These are phyloP conservation scores for Hymenoscyphus fraxineus DNA, from an alignment of 2,329 filamentous ascomycete genomes.

Conservation along the genomic window DNA sequence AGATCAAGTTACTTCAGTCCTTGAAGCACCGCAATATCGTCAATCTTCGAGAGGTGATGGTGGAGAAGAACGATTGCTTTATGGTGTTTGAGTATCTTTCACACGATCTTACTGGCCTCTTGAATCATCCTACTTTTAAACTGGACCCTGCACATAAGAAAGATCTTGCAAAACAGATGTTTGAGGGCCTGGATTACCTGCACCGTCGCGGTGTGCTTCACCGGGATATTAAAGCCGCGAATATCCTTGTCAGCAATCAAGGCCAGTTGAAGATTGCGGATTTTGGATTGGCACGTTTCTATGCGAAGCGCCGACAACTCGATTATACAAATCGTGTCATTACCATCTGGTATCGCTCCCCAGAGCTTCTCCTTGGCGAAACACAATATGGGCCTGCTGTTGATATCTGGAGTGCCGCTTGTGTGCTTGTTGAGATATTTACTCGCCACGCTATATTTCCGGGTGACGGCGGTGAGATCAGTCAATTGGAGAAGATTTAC, in stretches of 20 bases:
- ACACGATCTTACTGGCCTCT: conserved; percentile 88
- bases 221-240: conserved; percentile 96
- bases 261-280: conserved; percentile 91
- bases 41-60: conserved; percentile 87
- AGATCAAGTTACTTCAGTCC: conserved; percentile 89
- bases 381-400: conserved; percentile 87
- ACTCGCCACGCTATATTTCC: conserved; percentile 91
- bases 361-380: conserved; percentile 85
- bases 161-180: conserved; percentile 86
- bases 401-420: conserved; percentile 96
- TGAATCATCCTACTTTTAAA: conserved; percentile 91
- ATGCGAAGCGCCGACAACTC: conserved; percentile 83
- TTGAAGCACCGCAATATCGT: conserved; percentile 80
- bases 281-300: conserved; percentile 94
- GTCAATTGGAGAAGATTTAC: conserved; percentile 96
- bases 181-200: conserved; percentile 89
- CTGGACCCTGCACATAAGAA: conserved; percentile 86
- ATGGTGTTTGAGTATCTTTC: conserved; percentile 99
- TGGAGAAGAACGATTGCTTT: conserved; percentile 96
- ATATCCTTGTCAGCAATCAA: conserved; percentile 88
- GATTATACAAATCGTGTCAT: conserved; percentile 99
- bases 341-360: conserved; percentile 95
- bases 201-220: conserved; percentile 92
- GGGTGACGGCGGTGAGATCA: conserved; percentile 92
- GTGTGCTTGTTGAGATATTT: conserved; percentile 95